Conservation (phyloP, 2,329 filamentous ascomycete species). For the Geoglossum cookeanum region DNA sequence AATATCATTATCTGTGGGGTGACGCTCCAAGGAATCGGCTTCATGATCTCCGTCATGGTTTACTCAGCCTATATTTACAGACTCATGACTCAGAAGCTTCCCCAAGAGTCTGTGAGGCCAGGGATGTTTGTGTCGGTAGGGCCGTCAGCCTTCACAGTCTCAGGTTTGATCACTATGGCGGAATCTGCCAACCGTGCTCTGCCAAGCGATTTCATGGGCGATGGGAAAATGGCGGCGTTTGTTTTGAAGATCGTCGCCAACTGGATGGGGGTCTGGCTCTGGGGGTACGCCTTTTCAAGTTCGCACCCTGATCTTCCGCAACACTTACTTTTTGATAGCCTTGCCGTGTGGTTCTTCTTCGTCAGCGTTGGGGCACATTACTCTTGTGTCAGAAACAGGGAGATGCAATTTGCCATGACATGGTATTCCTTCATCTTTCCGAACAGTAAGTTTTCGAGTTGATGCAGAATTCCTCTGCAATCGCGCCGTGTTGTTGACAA, state of each 20-base stretch:
- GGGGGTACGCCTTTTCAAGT: slow-evolving; percentile 30
- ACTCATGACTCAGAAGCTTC: slow-evolving; percentile 74
- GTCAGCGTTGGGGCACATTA: slow-evolving; percentile 59
- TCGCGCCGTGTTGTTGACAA: not conserved
- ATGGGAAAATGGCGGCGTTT: slow-evolving; percentile 32
- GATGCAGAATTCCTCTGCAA: not conserved
- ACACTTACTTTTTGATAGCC: slow-evolving; percentile 16
- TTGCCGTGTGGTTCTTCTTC: slow-evolving; percentile 73
- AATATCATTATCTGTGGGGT: slow-evolving; percentile 38
- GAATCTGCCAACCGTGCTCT: slow-evolving; percentile 29
- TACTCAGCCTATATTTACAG: slow-evolving; percentile 71
- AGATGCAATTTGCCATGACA: slow-evolving; percentile 62
- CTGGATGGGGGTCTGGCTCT: slow-evolving; percentile 58
- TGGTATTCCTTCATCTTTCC: slow-evolving; percentile 76
- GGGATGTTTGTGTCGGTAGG: slow-evolving; percentile 77
- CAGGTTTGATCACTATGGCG: slow-evolving; percentile 40
- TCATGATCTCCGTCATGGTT: slow-evolving; percentile 54
- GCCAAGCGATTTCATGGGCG: slow-evolving; percentile 34
- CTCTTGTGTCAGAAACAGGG: slow-evolving; percentile 40
- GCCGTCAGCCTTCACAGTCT: slow-evolving; percentile 49
- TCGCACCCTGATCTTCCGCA: not conserved
- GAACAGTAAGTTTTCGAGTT: slow-evolving; percentile 28
- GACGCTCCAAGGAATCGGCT: slow-evolving; percentile 44
- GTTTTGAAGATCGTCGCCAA: slow-evolving; percentile 36
- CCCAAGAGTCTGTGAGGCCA: slow-evolving; percentile 53